phyloP scores from a whole-genome alignment of 768 basidiomycete species.

The Hypholoma sublateritium region DNA sequence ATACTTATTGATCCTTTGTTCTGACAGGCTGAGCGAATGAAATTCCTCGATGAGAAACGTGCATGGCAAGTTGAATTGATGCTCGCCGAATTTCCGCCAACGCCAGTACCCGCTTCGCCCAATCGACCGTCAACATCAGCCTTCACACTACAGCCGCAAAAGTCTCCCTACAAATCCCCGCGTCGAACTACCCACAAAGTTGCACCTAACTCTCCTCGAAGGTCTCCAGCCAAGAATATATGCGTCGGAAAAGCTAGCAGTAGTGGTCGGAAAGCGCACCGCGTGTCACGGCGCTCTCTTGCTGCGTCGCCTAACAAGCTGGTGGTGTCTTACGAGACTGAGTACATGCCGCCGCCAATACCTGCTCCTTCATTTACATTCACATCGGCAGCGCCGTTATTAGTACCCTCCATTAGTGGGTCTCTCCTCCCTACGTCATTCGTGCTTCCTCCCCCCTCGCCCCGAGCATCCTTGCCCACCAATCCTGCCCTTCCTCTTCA shows the following conservation, averaged over 20 bases:
- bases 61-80: constrained; percentile 69
- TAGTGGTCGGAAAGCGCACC: constrained; percentile 43
- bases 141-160: constrained; percentile 23
- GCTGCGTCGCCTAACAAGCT: constrained; percentile 32
- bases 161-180: constrained; percentile 31
- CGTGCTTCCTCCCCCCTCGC: constrained; percentile 77
- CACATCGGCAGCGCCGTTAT: constrained; percentile 35
- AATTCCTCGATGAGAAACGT: constrained; percentile 69
- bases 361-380: constrained; percentile 29
- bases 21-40: constrained; percentile 57
- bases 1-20: constrained; percentile 4
- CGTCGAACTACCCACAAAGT: constrained; percentile 32
- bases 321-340: constrained; percentile 40
- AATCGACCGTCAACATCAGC: constrained; percentile 9
- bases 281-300: constrained; percentile 46
- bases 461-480: constrained; percentile 61
- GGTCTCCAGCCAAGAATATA: constrained; percentile 26
- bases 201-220: constrained; percentile 30
- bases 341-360: constrained; percentile 35
- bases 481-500: constrained; percentile 38
- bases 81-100: constrained; percentile 55
- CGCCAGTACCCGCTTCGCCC: constrained; percentile 31
- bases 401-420: constrained; percentile 22
- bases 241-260: constrained; percentile 43
- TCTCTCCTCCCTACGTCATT: constrained; percentile 70